These are phyloP conservation scores for Skeletonema menzelii DNA, from an alignment of 108 stramenopile species.

Conservation along the genomic window DNA sequence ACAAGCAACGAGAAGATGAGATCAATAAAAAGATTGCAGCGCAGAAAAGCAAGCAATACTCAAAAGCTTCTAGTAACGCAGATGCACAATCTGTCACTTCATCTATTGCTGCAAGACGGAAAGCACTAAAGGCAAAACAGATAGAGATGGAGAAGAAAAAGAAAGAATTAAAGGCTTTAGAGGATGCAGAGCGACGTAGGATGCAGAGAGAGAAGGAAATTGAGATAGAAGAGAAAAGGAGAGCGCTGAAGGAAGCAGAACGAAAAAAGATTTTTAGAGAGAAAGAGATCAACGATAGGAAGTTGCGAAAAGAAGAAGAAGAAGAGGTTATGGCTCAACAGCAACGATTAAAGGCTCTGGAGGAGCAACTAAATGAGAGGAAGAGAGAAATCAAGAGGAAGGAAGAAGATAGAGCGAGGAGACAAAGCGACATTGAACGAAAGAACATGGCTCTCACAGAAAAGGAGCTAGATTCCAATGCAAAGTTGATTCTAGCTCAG, in stretches of 20 bases:
- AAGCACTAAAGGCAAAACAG: neutral
- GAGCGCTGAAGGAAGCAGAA: neutral
- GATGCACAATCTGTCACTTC: neutral
- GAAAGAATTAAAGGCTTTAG: neutral
- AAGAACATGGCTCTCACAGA: neutral
- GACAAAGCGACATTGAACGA: neutral
- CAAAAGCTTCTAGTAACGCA: neutral
- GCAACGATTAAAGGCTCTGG: neutral
- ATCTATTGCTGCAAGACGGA: neutral
- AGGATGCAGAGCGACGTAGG: neutral
- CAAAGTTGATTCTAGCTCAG: neutral
- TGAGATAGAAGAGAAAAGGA: neutral
- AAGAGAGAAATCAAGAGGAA: neutral
- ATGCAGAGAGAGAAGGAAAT: neutral
- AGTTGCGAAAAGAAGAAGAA: neutral
- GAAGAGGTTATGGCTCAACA: neutral
- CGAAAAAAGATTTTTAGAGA: neutral
- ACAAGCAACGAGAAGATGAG: neutral
- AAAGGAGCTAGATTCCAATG: neutral
- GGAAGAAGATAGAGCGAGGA: neutral
- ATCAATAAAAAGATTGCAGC: neutral
- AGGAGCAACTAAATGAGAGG: neutral
- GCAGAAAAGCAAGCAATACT: neutral
- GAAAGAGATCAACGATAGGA: neutral
- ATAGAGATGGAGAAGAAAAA: neutral